phyloP scores from a whole-genome alignment of 2,329 filamentous ascomycete genomes.

The Fusarium anthophilum region DNA sequence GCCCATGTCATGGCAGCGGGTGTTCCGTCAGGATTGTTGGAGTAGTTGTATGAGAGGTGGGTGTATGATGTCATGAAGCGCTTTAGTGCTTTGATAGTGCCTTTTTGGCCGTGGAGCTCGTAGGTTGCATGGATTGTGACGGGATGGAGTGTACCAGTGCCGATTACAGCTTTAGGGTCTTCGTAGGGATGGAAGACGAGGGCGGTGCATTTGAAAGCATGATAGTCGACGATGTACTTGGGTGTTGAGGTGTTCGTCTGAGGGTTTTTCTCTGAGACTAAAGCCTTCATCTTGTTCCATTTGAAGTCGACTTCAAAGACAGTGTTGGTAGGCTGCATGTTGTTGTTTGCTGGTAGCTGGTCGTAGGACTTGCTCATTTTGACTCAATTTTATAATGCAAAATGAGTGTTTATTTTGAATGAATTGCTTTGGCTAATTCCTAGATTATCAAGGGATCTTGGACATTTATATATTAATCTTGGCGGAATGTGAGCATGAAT shows the following conservation, averaged over 20 bases:
- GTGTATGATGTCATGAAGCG: constrained; percentile 36
- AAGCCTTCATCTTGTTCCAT: constrained; percentile 28
- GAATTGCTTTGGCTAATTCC: background rate
- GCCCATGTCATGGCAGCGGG: constrained; percentile 35
- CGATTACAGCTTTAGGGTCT: background rate
- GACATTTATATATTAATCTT: background rate
- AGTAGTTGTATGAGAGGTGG: constrained; percentile 33
- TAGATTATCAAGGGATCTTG: too few relatives aligned
- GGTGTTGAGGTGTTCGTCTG: constrained; percentile 3
- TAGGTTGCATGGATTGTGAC: constrained; percentile 37
- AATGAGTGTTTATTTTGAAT: too few relatives aligned
- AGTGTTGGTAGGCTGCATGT: background rate
- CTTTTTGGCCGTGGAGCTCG: constrained; percentile 31
- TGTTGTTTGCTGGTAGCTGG: background rate
- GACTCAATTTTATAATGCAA: background rate
- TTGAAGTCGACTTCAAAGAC: constrained; percentile 26
- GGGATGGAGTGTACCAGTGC: constrained; percentile 27
- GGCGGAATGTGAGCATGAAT: background rate
- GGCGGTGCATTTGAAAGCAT: constrained; percentile 13
- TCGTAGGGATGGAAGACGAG: constrained; percentile 21
- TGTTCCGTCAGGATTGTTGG: background rate
- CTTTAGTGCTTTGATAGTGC: constrained; percentile 33
- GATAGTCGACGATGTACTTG: constrained; percentile 25
- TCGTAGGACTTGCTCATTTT: background rate
- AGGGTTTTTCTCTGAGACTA: constrained; percentile 10